A percentile compares a stretch with the other conserved stretches of the same genome.
Evolutionary conservation across 2,329 filamentous ascomycete genomes (phyloP).

Genomic region (Diplodia mutila): DNA sequence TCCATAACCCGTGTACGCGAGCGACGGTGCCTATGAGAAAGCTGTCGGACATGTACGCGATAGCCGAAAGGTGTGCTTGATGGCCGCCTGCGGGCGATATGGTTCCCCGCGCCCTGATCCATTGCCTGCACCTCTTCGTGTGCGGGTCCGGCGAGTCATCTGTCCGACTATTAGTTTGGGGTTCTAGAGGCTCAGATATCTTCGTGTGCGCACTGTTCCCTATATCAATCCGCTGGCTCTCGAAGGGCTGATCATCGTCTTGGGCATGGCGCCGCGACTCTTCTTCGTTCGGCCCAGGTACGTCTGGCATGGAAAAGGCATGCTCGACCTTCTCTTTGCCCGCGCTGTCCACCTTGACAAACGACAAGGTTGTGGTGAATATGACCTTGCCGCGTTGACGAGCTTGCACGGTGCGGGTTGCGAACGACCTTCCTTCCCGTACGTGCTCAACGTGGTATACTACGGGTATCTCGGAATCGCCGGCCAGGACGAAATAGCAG

Average conservation of each 20-base stretch:
- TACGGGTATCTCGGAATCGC: conserved; percentile 80
- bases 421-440: conserved; percentile 85
- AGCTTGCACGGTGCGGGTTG: conserved; percentile 94
- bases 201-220: conserved; percentile 52
- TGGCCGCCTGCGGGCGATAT: conserved; percentile 76
- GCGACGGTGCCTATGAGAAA: conserved; percentile 92
- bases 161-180: conserved; percentile 32
- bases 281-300: conserved; percentile 50
- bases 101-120: conserved; percentile 73
- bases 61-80: conserved; percentile 79
- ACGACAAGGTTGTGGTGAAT: conserved; percentile 93
- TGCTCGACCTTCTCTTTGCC: conserved; percentile 66
- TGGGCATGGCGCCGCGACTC: conserved; percentile 36
- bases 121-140: conserved; percentile 67
- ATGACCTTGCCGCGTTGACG: conserved; percentile 85
- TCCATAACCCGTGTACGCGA: conserved; percentile 78
- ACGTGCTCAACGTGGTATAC: conserved; percentile 94
- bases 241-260: conserved; percentile 57
- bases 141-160: conserved; percentile 58
- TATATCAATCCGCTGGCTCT: conserved; percentile 61
- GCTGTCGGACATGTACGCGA: conserved; percentile 91
- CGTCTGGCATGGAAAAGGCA: conserved; percentile 58
- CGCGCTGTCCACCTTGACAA: conserved; percentile 69
- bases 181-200: background rate
- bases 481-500: conserved; percentile 97